A percentile compares a stretch with the other conserved stretches of the same genome.
Evolutionary conservation across 2,329 filamentous ascomycete species (phyloP).

Genomic region (Peltaster fructicola): DNA sequence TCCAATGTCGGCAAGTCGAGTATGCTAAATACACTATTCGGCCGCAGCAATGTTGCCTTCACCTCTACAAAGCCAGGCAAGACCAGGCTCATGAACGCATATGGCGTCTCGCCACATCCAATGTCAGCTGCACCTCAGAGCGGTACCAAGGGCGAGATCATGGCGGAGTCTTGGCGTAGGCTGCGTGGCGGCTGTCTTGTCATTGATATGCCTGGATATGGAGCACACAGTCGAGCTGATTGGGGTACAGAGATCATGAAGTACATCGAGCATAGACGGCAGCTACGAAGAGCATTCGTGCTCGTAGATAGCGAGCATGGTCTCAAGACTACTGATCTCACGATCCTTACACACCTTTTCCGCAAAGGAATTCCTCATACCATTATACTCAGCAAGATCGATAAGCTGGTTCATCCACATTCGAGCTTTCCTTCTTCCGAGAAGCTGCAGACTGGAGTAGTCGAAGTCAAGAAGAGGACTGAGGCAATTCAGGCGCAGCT

Average conservation of each 20-base stretch:
- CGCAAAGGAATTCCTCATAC: conserved; percentile 43
- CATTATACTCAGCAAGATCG: conserved; percentile 48
- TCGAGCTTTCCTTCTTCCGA: conserved; percentile 10
- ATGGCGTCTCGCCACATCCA: conserved; percentile 33
- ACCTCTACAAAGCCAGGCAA: conserved; percentile 43
- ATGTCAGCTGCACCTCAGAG: conserved; percentile 6
- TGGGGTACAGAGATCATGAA: conserved; percentile 54
- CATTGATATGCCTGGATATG: conserved; percentile 57
- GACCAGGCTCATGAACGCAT: conserved; percentile 50
- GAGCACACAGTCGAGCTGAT: conserved; percentile 39
- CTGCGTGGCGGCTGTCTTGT: conserved; percentile 34
- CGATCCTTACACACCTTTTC: conserved; percentile 39
- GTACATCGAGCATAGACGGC: conserved; percentile 43
- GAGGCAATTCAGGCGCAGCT: conserved; percentile 23
- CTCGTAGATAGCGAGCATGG: conserved; percentile 47
- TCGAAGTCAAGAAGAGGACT: conserved; percentile 22
- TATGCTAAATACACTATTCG: conserved; percentile 46
- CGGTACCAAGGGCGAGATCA: conserved; percentile 11
- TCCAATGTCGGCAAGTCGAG: conserved; percentile 55
- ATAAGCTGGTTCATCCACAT: conserved; percentile 31
- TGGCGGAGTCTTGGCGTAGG: conserved; percentile 22
- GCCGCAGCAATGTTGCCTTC: conserved; percentile 26
- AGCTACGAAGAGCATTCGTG: conserved; percentile 47
- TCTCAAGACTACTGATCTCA: conserved; percentile 41
- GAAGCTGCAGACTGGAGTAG: conserved; percentile 13